A percentile compares a stretch with the other conserved stretches of the same genome.
Evolutionary conservation across 306 rosid species (phyloP).

Genomic region (Ammopiptanthus mongolicus): DNA sequence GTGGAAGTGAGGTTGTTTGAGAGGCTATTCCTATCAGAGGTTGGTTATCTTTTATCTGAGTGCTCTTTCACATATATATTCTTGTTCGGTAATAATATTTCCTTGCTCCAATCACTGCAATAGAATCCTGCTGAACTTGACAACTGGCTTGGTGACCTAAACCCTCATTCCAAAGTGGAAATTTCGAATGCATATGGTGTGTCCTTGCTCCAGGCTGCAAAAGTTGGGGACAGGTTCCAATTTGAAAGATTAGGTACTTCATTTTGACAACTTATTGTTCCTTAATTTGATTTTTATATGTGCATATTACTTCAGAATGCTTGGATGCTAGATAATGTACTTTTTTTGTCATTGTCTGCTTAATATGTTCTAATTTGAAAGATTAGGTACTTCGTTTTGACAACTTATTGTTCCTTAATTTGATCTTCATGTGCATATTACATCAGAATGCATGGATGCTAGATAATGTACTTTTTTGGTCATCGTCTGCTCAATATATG

Average conservation of each 20-base stretch:
- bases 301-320: neutral
- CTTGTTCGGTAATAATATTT: constrained; percentile 1
- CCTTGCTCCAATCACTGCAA: constrained; percentile 1
- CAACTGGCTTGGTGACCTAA: constrained; percentile 86
- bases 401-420: neutral
- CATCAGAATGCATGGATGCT: no score
- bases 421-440: neutral
- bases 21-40: constrained; percentile 85
- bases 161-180: constrained; percentile 63
- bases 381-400: constrained; percentile 63
- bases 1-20: constrained; percentile 89
- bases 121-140: constrained; percentile 97
- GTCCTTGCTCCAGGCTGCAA: constrained; percentile 46
- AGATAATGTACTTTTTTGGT: neutral
- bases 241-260: constrained; percentile 88
- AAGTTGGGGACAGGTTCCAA: constrained; percentile 73
- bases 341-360: no score
- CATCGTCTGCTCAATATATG: neutral
- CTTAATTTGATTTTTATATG: neutral
- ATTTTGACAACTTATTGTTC: constrained; percentile 8
- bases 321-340: neutral
- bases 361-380: constrained; percentile 94
- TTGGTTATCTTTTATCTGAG: constrained; percentile 23
- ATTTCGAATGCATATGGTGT: constrained; percentile 65
- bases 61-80: neutral